Conservation (phyloP, 352 stramenopile species). For the Globisporangium takayamanum region DNA sequence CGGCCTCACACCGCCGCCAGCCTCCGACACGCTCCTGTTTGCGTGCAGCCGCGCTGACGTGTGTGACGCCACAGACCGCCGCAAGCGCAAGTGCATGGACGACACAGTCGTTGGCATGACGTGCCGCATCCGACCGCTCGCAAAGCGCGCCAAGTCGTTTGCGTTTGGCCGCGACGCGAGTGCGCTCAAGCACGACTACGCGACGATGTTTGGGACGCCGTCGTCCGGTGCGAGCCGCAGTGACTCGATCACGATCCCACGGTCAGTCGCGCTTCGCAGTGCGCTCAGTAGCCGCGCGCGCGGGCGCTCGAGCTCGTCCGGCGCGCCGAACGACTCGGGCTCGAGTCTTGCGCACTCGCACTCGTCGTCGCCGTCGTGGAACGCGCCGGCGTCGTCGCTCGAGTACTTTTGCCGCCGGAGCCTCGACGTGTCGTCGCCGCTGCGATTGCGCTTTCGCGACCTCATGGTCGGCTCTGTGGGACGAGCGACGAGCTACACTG, state of each 20-base stretch:
- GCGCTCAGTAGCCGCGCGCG: conserved; percentile 2
- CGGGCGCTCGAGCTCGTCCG: neutral
- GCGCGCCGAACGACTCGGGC: neutral
- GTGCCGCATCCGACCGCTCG: conserved; percentile 35
- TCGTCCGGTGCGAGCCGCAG: conserved; percentile 13
- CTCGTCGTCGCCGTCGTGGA: conserved; percentile 54
- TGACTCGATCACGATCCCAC: conserved; percentile 53
- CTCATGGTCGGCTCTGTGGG: conserved; percentile 49
- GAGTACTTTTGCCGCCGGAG: conserved; percentile 64
- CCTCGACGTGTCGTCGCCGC: conserved; percentile 57
- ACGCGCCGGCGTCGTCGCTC: conserved; percentile 23
- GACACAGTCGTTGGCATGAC: conserved; percentile 21
- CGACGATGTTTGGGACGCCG: conserved; percentile 7
- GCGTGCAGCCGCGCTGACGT: conserved; percentile 10
- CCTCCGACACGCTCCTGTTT: neutral
- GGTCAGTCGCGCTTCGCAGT: conserved; percentile 5
- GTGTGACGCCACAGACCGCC: conserved; percentile 32
- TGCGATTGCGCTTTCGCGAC: conserved; percentile 51
- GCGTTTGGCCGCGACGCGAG: conserved; percentile 25
- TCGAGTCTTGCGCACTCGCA: conserved; percentile 19
- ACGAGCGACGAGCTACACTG: conserved; percentile 48
- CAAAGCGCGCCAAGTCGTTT: conserved; percentile 52
- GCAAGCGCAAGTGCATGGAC: conserved; percentile 53
- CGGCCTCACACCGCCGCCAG: neutral
- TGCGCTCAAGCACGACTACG: conserved; percentile 7